Conservation (phyloP, 495 filamentous ascomycete genomes). For the Xylaria castorea region DNA sequence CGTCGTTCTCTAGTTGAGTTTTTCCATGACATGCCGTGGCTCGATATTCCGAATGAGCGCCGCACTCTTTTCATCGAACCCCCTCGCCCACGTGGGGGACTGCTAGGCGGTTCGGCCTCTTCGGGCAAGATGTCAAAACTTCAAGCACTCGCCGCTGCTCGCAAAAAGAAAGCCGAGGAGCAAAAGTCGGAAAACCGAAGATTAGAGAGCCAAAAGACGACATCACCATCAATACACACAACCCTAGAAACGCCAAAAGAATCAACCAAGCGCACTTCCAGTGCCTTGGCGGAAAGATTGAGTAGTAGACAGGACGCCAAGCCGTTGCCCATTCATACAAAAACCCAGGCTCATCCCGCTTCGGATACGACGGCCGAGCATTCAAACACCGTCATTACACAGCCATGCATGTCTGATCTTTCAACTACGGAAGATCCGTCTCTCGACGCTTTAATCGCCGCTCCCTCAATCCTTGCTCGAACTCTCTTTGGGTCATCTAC, state of each 20-base stretch:
- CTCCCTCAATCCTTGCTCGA: slow-evolving; percentile 72
- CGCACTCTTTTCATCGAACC: slow-evolving; percentile 72
- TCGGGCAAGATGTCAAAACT: slow-evolving; percentile 85
- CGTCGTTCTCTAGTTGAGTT: slow-evolving; percentile 51
- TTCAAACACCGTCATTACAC: slow-evolving; percentile 2
- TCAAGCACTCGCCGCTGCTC: slow-evolving; percentile 84
- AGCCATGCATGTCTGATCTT: background rate
- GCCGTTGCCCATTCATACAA: slow-evolving; percentile 15
- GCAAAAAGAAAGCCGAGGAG: slow-evolving; percentile 82
- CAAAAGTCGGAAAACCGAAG: slow-evolving; percentile 51
- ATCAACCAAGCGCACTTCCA: slow-evolving; percentile 19
- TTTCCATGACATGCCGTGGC: slow-evolving; percentile 88
- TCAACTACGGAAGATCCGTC: slow-evolving; percentile 7
- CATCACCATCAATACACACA: slow-evolving; percentile 17
- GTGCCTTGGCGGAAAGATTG: slow-evolving; percentile 4
- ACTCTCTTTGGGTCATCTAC: slow-evolving; percentile 64
- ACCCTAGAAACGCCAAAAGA: slow-evolving; percentile 28
- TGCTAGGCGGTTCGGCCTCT: slow-evolving; percentile 75
- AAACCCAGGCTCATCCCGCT: background rate
- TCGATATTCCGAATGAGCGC: slow-evolving; percentile 73
- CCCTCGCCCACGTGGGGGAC: slow-evolving; percentile 63
- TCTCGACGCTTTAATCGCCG: slow-evolving; percentile 45
- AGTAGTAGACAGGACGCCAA: background rate
- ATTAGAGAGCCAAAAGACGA: slow-evolving; percentile 38
- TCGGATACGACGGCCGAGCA: background rate